These are phyloP conservation scores for Debaryomycetaceae sp. DNA, from an alignment of 1,139 yeast species.

Conservation along the genomic window DNA sequence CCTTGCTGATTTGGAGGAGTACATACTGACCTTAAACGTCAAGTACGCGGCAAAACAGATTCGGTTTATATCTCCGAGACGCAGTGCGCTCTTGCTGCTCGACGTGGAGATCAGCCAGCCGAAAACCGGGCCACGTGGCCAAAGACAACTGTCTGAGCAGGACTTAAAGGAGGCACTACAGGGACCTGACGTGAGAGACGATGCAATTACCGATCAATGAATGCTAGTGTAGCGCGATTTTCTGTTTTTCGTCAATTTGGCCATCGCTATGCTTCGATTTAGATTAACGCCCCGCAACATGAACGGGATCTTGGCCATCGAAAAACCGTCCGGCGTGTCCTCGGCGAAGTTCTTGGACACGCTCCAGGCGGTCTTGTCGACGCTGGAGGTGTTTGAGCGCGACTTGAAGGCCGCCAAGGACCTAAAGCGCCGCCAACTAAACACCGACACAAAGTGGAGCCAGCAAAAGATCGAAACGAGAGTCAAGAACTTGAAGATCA, in stretches of 20 bases:
- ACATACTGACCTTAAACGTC: constrained; percentile 38
- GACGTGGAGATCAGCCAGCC: constrained; percentile 15
- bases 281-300: constrained; percentile 25
- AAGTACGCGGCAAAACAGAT: constrained; percentile 20
- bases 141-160: background rate
- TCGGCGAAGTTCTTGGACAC: constrained; percentile 70
- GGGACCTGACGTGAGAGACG: no score
- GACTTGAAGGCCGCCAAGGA: constrained; percentile 44
- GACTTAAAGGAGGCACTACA: no score
- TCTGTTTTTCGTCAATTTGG: background rate
- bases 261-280: constrained; percentile 12
- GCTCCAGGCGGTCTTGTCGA: constrained; percentile 59
- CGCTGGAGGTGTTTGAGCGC: constrained; percentile 53
- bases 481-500: constrained; percentile 55
- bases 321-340: constrained; percentile 83
- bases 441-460: constrained; percentile 45
- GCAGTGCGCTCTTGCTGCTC: constrained; percentile 61
- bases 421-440: constrained; percentile 30
- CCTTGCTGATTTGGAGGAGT: constrained; percentile 40
- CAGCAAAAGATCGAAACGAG: constrained; percentile 42
- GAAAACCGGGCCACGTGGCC: background rate
- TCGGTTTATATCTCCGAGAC: constrained; percentile 47
- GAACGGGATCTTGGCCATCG: constrained; percentile 93
- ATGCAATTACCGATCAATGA: background rate
- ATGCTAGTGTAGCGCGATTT: background rate